Conservation (phyloP, 345 rosid species). For the Citrus reticulata region DNA sequence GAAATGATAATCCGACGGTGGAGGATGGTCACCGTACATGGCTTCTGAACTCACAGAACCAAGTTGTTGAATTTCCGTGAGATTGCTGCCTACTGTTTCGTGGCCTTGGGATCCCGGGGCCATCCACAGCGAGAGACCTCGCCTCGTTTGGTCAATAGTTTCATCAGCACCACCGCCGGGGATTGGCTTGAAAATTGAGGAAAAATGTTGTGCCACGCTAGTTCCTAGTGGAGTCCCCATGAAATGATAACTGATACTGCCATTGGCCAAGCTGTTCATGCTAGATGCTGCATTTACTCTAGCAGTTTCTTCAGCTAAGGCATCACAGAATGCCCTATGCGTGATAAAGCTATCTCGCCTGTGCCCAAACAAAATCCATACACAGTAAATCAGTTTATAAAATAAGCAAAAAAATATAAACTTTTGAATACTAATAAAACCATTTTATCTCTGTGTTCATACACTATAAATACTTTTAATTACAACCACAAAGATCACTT, state of each 20-base stretch:
- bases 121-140: slow-evolving; percentile 45
- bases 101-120: slow-evolving; percentile 28
- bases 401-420: not conserved
- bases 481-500: slow-evolving; percentile 14
- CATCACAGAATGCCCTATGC: slow-evolving; percentile 97
- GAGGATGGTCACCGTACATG: slow-evolving; percentile 19
- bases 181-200: slow-evolving; percentile 58
- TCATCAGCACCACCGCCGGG: slow-evolving; percentile 24
- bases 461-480: not conserved
- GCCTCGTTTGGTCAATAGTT: slow-evolving; percentile 30
- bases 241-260: slow-evolving; percentile 39
- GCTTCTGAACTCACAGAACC: slow-evolving; percentile 27
- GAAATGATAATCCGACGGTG: slow-evolving; percentile 31
- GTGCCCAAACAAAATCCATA: slow-evolving; percentile 15
- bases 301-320: slow-evolving; percentile 94
- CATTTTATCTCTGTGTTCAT: not conserved
- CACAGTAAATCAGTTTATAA: slow-evolving; percentile 6
- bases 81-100: slow-evolving; percentile 26
- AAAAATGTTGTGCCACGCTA: slow-evolving; percentile 41
- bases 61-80: slow-evolving; percentile 36
- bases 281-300: slow-evolving; percentile 73
- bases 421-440: not conserved
- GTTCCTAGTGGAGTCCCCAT: slow-evolving; percentile 43
- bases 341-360: slow-evolving; percentile 96
- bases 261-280: slow-evolving; percentile 30